Evolutionary conservation across 352 stramenopile genomes (phyloP).

Genomic region (Ochromonadaceae sp.): DNA sequence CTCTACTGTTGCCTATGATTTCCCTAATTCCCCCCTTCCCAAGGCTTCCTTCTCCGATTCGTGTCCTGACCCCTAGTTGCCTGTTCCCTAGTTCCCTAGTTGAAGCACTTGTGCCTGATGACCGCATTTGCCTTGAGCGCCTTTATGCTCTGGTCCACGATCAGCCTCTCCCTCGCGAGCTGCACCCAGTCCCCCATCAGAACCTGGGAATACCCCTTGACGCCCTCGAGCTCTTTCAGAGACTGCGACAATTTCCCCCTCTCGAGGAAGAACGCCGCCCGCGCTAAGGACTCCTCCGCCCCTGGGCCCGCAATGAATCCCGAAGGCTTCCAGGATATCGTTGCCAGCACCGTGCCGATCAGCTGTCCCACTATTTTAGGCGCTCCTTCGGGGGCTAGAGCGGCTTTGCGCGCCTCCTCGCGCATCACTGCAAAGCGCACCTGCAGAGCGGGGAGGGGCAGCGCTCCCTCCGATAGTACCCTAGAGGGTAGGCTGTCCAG

Average conservation of each 20-base stretch:
- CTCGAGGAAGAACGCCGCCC: neutral
- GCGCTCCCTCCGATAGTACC: neutral
- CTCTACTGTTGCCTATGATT: too few relatives aligned
- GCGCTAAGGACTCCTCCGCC: neutral
- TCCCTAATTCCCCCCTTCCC: too few relatives aligned
- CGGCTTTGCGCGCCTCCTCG: slow-evolving; percentile 7
- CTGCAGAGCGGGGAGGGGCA: neutral
- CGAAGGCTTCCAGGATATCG: neutral
- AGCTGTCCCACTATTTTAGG: slow-evolving; percentile 6
- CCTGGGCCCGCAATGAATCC: neutral
- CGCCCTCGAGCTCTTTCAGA: neutral
- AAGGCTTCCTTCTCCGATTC: too few relatives aligned
- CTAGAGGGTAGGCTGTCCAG: neutral
- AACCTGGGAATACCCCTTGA: neutral
- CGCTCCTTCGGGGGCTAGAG: neutral
- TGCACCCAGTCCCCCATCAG: neutral
- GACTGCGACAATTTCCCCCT: neutral
- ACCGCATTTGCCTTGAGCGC: neutral
- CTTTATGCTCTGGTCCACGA: neutral
- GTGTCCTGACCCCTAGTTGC: too few relatives aligned
- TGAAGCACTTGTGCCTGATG: neutral
- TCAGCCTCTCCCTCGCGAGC: neutral
- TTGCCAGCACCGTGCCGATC: slow-evolving; percentile 5
- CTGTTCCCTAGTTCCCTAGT: too few relatives aligned
- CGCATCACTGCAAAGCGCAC: neutral